A percentile compares a stretch with the other conserved stretches of the same genome.
These are phyloP conservation scores for Arthrinium puccinioides DNA, from an alignment of 2,329 filamentous ascomycete species.

Conservation along the genomic window DNA sequence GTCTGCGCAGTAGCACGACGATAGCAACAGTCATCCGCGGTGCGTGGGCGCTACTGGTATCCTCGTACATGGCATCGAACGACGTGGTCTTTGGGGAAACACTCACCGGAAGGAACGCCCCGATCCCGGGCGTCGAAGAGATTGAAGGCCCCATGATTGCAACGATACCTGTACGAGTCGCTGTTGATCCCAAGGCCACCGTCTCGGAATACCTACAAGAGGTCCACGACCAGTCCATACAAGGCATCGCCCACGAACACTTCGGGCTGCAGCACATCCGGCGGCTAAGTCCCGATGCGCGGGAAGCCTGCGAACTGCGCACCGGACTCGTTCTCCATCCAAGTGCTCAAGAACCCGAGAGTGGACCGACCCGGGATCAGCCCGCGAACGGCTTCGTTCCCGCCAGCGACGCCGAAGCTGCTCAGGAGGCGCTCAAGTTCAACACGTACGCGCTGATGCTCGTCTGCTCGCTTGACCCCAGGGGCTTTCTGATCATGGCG, in stretches of 20 bases:
- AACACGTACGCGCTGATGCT: conserved; percentile 58
- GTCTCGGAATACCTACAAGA: conserved; percentile 45
- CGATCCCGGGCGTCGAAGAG: conserved; percentile 39
- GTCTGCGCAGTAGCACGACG: conserved; percentile 32
- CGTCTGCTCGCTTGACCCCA: conserved; percentile 52
- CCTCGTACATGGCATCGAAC: conserved; percentile 41
- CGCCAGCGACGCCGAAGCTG: conserved; percentile 47
- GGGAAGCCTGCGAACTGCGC: conserved; percentile 48
- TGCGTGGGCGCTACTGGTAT: conserved; percentile 50
- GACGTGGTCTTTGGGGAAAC: conserved; percentile 55
- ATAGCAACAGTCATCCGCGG: conserved; percentile 50
- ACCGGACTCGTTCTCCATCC: conserved; percentile 44
- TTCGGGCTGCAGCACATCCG: conserved; percentile 54
- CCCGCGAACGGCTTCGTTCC: conserved; percentile 47
- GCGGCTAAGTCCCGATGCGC: conserved; percentile 44
- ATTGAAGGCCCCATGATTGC: conserved; percentile 56
- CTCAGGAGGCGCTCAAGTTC: conserved; percentile 52
- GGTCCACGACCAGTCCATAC: conserved; percentile 48
- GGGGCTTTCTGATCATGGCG: conserved; percentile 51
- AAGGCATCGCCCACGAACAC: conserved; percentile 59
- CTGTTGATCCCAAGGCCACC: conserved; percentile 30
- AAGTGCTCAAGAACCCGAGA: conserved; percentile 13
- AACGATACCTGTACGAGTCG: conserved; percentile 49
- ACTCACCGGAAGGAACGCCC: conserved; percentile 46
- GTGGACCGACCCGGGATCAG: too few relatives aligned